Evolutionary conservation across 441 rosid genomes (phyloP), one percentile per base, ranked within the genome.

Genomic region (Jatropha podagrica): DNA sequence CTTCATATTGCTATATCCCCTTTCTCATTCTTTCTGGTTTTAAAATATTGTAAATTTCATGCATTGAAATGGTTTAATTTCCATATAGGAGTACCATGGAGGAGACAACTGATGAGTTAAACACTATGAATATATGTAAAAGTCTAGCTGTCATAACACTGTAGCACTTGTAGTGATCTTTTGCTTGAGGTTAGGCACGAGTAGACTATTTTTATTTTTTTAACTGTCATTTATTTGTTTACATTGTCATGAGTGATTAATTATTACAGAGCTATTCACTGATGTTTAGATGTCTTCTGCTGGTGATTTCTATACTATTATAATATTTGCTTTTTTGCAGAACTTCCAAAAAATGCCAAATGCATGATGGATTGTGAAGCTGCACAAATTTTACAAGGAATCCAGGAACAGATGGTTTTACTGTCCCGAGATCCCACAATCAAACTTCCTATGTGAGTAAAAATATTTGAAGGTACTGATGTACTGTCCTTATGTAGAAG

Each of bases 331-430:
- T 69, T 20, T 59, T 52, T 77, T 81, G 71, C 83, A 94, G 98
- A 94, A 67, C 92, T 94, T 79, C 94, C 91, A 15, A 85, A 83
- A 74, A 82, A 84, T 77, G 90, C 84, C 66, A 83, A 82, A 82
- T 92, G 93, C 80, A 7, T 94, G 79, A 89, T 89, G 96, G 92
- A 94, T 76, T 86, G 92, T 82, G 98, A 94, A 82, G 97, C 96
- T 72, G 83, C 90, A 72, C 74, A 79, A 71, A 77, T 88, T 73
- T 85, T 94, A 60, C 84, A 86, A 82, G 91, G 87, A 74, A 82
- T 94, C 78, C 95, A 92, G 84, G 97, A 86, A 60, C 96, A 89
- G 77, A 87, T 94, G 89, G 88, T 82, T 80, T 73, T 82, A 62
- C 77, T 94, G 62, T 94, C 96, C 48, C 88, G 71, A 75, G 98